These are phyloP conservation scores for Xenoacremonium recifei DNA, from an alignment of 2,329 filamentous ascomycete species.

Conservation along the genomic window DNA sequence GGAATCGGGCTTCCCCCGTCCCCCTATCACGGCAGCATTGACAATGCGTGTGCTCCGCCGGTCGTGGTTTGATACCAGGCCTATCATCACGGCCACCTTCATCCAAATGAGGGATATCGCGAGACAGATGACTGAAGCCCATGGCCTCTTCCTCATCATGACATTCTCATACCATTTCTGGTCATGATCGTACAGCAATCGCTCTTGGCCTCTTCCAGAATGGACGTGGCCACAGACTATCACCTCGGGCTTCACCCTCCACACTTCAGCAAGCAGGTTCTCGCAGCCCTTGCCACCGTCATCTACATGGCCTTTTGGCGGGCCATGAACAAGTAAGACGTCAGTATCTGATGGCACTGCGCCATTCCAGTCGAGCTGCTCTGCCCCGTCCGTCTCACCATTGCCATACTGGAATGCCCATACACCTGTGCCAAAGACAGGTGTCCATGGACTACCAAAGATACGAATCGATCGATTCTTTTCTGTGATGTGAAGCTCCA, in stretches of 20 bases:
- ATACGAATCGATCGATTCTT: background rate
- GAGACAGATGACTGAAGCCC: too few relatives aligned
- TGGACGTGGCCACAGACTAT: slow-evolving; percentile 3
- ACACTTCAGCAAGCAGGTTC: slow-evolving; percentile 1
- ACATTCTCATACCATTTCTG: too few relatives aligned
- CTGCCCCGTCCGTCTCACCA: too few relatives aligned
- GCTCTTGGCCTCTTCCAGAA: background rate
- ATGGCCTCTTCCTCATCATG: too few relatives aligned
- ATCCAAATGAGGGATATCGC: too few relatives aligned
- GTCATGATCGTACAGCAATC: too few relatives aligned
- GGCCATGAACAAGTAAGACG: background rate
- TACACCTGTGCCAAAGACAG: background rate
- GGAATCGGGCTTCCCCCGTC: too few relatives aligned
- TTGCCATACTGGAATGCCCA: background rate
- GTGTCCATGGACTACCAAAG: background rate
- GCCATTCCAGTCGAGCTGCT: background rate
- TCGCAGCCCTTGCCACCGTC: slow-evolving; percentile 1
- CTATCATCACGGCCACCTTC: too few relatives aligned
- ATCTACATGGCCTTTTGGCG: background rate
- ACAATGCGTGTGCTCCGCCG: too few relatives aligned
- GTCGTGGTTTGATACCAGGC: too few relatives aligned
- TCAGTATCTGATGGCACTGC: background rate
- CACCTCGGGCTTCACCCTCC: background rate
- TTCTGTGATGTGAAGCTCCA: background rate
- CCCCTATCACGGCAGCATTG: too few relatives aligned